Conservation (phyloP, 768 basidiomycete species). For the Crassisporium funariophilum region DNA sequence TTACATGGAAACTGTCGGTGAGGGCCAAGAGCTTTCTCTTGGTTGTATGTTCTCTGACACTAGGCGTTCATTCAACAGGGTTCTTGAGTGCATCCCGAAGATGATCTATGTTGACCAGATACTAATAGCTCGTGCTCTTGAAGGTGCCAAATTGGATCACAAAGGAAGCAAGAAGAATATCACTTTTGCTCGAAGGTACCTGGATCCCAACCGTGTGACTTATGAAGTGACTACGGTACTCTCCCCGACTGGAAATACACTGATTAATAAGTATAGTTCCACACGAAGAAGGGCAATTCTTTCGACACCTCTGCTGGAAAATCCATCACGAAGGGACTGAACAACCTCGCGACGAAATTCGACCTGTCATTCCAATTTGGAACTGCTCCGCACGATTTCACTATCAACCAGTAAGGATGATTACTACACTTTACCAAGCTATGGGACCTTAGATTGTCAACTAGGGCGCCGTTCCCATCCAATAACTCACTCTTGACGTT, state of each 20-base stretch:
- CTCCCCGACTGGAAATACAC: background rate
- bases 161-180: slow-evolving; percentile 48
- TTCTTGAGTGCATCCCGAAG: slow-evolving; percentile 59
- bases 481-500: slow-evolving; percentile 61
- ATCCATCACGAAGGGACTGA: slow-evolving; percentile 56
- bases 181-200: slow-evolving; percentile 69
- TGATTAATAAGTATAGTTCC: slow-evolving; percentile 49
- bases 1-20: slow-evolving; percentile 92
- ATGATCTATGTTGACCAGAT: no score
- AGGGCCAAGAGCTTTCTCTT: slow-evolving; percentile 9
- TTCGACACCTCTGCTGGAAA: slow-evolving; percentile 66
- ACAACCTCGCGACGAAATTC: slow-evolving; percentile 54
- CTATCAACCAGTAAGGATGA: slow-evolving; percentile 53
- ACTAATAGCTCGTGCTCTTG: no score
- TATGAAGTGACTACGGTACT: slow-evolving; percentile 58
- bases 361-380: slow-evolving; percentile 69
- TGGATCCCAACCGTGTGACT: slow-evolving; percentile 79
- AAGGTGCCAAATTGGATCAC: slow-evolving; percentile 52
- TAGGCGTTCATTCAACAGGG: slow-evolving; percentile 37
- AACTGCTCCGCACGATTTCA: slow-evolving; percentile 76
- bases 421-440: background rate
- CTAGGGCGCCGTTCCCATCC: slow-evolving; percentile 64
- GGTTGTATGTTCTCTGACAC: background rate
- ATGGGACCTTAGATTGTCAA: slow-evolving; percentile 1
- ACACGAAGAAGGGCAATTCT: slow-evolving; percentile 52